These are phyloP conservation scores for Dictyostelium firmibasis DNA, from an alignment of 78 protist genomes.

Conservation along the genomic window DNA sequence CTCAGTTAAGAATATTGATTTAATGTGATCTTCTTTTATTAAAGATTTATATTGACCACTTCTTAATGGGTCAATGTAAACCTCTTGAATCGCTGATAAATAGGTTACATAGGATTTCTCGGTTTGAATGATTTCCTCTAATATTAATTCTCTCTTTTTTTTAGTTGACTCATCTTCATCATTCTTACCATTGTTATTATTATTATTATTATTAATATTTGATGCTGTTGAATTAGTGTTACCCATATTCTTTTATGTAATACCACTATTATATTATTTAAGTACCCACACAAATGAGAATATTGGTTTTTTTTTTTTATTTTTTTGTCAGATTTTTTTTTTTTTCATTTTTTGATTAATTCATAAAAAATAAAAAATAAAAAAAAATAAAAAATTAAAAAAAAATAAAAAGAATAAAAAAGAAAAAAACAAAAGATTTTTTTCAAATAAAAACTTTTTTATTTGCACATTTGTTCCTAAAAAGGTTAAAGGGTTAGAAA, in stretches of 20 bases:
- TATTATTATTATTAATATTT: neutral
- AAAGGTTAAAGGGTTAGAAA: neutral
- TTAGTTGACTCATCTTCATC: conserved; percentile 25
- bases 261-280: too few species aligned
- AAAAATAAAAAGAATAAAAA: too few species aligned
- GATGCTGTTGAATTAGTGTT: neutral
- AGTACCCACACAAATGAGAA: too few species aligned
- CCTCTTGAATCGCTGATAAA: conserved; percentile 25
- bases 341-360: too few species aligned
- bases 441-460: neutral
- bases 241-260: neutral
- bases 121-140: conserved; percentile 59
- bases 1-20: conserved; percentile 5
- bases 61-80: conserved; percentile 40
- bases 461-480: neutral
- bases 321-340: too few species aligned
- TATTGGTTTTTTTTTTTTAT: too few species aligned
- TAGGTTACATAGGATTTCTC: conserved; percentile 54
- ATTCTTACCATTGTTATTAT: neutral
- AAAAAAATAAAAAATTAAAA: too few species aligned
- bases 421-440: too few species aligned
- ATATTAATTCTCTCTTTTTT: conserved; percentile 50
- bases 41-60: neutral
- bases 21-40: neutral
- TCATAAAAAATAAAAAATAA: too few species aligned